phyloP scores from a whole-genome alignment of 2,329 filamentous ascomycete species.

The Pseudogymnoascus sp. region DNA sequence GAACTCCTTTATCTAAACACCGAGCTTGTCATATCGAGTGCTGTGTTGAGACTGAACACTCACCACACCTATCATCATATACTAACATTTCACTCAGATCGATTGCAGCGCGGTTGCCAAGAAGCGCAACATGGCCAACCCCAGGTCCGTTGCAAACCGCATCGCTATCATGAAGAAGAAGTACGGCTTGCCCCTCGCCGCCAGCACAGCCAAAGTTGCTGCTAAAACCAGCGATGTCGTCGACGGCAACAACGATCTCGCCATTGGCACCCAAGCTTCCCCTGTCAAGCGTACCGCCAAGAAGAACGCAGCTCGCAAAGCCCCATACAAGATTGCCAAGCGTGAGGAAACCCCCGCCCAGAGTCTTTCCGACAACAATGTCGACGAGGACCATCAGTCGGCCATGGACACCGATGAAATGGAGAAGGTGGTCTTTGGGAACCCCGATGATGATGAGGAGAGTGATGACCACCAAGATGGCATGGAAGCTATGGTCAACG shows the following conservation, averaged over 20 bases:
- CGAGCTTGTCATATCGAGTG: not conserved
- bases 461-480: not conserved
- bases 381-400: not conserved
- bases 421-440: not conserved
- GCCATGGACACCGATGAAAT: not conserved
- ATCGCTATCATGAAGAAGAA: conserved; percentile 26
- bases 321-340: conserved; percentile 16
- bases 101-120: conserved; percentile 22
- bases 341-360: not conserved
- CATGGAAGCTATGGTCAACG: not conserved
- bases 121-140: conserved; percentile 20
- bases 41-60: not conserved
- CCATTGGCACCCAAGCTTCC: not conserved
- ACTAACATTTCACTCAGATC: conserved; percentile 19
- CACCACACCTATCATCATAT: not conserved
- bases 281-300: conserved; percentile 9
- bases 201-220: not conserved
- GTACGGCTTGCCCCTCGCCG: conserved; percentile 20
- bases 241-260: conserved; percentile 12
- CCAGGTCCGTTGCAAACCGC: conserved; percentile 23
- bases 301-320: conserved; percentile 13
- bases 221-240: not conserved
- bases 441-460: not conserved
- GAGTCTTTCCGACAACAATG: not conserved
- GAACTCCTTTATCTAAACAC: not conserved